Conservation (phyloP, 2,329 filamentous ascomycete genomes). For the Thielaviopsis cerberus region DNA sequence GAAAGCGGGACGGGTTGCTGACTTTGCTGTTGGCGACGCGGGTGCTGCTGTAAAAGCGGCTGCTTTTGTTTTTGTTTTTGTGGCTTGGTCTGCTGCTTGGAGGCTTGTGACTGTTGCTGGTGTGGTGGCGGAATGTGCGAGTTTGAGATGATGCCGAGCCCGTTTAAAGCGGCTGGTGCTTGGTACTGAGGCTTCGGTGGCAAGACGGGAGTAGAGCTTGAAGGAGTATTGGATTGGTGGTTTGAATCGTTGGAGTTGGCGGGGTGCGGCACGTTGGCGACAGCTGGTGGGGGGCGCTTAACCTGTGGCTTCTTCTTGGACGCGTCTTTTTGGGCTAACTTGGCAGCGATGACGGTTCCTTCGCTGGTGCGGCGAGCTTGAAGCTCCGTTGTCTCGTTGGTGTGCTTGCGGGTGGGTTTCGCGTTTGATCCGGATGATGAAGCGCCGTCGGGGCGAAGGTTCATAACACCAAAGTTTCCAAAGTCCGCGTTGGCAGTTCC, state of each 20-base stretch:
- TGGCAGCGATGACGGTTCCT: conserved; percentile 39
- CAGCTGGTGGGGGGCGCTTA: conserved; percentile 2
- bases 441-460: conserved; percentile 24
- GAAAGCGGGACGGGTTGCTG: conserved; percentile 4
- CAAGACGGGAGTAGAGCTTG: background rate
- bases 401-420: conserved; percentile 14
- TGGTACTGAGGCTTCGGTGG: background rate
- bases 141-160: background rate
- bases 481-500: conserved; percentile 36
- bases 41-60: background rate
- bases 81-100: background rate
- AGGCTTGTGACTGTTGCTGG: background rate
- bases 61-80: conserved; percentile 1
- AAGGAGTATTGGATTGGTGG: background rate
- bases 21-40: too few relatives aligned
- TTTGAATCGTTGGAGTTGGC: background rate
- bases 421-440: conserved; percentile 18
- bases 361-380: conserved; percentile 44
- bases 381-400: conserved; percentile 25
- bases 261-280: background rate
- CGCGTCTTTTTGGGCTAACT: conserved; percentile 32
- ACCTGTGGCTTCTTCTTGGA: conserved; percentile 20
- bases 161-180: background rate
- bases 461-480: conserved; percentile 45
- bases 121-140: too few relatives aligned